Base-by-base conservation (phyloP, 495 filamentous ascomycete genomes). In the Talaromyces thailandensis region DNA sequence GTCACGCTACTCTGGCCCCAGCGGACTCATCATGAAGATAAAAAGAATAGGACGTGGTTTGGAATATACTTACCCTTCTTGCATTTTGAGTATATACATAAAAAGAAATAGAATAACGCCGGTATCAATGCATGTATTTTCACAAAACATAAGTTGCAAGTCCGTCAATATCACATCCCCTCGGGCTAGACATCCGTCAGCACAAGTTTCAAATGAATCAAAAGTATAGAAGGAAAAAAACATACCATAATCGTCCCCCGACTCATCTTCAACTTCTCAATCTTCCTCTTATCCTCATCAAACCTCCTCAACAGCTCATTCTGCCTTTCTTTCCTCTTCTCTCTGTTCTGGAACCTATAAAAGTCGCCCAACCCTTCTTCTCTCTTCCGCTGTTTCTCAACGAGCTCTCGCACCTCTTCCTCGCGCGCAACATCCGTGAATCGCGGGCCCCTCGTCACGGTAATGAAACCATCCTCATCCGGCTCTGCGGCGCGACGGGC, bases 391-490 rank as follows among this genome's bases (percentile, higher is more conserved):
- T 91, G 86, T 79, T 85, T 85, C 74, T 85, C 83, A 64, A 84
- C 83, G 66, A 87, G 80, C 69, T 83, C 85, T 73, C 87, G 83
- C 11, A 88, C 87, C 67, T 92, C 90, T 66, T 89, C 88, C 63
- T 86, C 82, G 52, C 84, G 78, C 18, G 90, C 90, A 2, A 88
- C 83, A 8, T 89, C 86, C 12, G 89, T 91, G 9, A 80, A 78
- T 61, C 88, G 85, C 45, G 77, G 77, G 14, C 92, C 93, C 61
- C 88, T 81, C 4, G 87, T 89, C 29, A 98, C 95, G 31, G 91
- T 97, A 23, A 97, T 81, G 69, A 98, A 98, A 9, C 94, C 94
- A 73, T 98, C 95, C 69, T 91, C 92, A 70, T 98, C 94, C 9
- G 94, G 91, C 67, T 88, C 86, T 67, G 86, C 83, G 52, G 88